Evolutionary conservation across 1,139 yeast genomes (phyloP), one percentile per base, ranked within the genome.

Genomic region (Geotrichum fermentans): DNA sequence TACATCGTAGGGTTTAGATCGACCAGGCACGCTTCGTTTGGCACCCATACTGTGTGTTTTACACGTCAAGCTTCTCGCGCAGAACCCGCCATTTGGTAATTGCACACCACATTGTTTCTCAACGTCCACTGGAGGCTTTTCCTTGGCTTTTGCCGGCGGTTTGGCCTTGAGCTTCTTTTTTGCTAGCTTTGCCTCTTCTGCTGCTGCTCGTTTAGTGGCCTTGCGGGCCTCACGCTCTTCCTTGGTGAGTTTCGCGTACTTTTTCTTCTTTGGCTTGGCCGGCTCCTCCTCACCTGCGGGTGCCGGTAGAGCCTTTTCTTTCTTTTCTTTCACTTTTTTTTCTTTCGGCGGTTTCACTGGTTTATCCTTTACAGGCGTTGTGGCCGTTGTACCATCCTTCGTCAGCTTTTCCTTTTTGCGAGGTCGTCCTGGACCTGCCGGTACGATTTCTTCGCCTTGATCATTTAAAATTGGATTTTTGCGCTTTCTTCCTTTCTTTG

Each of bases 1-100:
- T 18, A 82, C 82, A 67, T 92, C 98, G 66, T 89, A 92, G 0
- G 97, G 92, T 10, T 92, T 89, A 48, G 95, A 82, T 58, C 98
- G 76, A 3, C 97, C 97, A 22, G 81, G 82, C 17, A 90, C 97
- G 1, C 96, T 90, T 60, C 97, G 78, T 60, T 90, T 90, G 26
- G 96, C 96, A 22, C 97, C 96, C 96, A 92, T 90, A 0, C 97
- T 87, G 67, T 92, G 98, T 1, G 97, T 88, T 64, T 92, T 92
- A 73, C 98, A 92, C 0, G 98, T 92, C 56, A 92, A 72, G 0
- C 96, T 87, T 47, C 98, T 77, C 4, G 97, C 97, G 73, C 98
- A 92, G 60, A 80, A 82, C 0, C 95, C 96, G 13, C 97, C 97
- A 56, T 84, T 84, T 0, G 96, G 90, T 52, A 92, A 70, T 3